Conservation (phyloP, 495 filamentous ascomycete species). For the Parathielavia hyrcaniae region DNA sequence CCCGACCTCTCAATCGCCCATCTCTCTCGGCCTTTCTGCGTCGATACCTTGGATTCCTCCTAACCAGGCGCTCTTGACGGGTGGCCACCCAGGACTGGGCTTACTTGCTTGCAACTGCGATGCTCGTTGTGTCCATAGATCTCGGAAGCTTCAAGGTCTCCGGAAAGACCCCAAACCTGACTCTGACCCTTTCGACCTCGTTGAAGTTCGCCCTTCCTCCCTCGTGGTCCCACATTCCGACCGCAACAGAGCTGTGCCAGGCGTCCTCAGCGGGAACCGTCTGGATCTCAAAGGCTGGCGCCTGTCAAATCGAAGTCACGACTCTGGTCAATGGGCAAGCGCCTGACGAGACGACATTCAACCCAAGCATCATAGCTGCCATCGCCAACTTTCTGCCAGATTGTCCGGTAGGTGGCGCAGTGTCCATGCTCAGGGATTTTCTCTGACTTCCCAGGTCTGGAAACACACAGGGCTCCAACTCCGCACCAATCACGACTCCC, state of each 20-base stretch:
- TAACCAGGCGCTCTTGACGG: background rate
- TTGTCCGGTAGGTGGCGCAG: slow-evolving; percentile 16
- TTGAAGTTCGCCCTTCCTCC: slow-evolving; percentile 13
- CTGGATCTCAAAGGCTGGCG: slow-evolving; percentile 30
- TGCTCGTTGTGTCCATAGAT: slow-evolving; percentile 17
- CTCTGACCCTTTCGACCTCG: slow-evolving; percentile 21
- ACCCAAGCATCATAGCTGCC: slow-evolving; percentile 2
- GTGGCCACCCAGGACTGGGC: background rate
- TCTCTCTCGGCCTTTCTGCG: background rate
- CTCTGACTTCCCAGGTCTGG: slow-evolving; percentile 23
- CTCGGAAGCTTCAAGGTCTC: slow-evolving; percentile 23
- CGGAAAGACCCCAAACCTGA: slow-evolving; percentile 17
- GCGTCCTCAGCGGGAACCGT: slow-evolving; percentile 17
- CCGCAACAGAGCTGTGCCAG: slow-evolving; percentile 16
- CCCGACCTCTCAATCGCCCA: background rate
- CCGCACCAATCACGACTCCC: slow-evolving; percentile 14
- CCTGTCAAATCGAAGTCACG: slow-evolving; percentile 24
- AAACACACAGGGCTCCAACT: slow-evolving; percentile 26
- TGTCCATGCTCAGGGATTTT: background rate
- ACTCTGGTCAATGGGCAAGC: slow-evolving; percentile 18
- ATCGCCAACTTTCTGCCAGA: slow-evolving; percentile 13
- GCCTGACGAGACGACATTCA: slow-evolving; percentile 1
- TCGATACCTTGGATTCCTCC: background rate
- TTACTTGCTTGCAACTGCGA: slow-evolving; percentile 5
- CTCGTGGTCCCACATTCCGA: background rate